phyloP scores from a whole-genome alignment of 2,329 filamentous ascomycete genomes.

The Tolypocladium sp. region DNA sequence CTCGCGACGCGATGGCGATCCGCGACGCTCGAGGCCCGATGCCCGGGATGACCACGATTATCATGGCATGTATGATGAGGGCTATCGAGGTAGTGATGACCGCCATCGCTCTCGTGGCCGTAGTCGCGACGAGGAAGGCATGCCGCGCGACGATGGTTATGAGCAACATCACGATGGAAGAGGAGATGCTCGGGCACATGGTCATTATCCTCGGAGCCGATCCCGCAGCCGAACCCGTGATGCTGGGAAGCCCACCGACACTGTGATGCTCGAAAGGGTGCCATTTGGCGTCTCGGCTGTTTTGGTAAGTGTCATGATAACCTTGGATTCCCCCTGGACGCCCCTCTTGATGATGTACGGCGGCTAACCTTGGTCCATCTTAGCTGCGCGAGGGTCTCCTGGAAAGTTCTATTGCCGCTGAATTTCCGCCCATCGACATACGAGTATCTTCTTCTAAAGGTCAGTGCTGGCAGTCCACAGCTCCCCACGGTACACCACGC shows the following conservation, averaged over 20 bases:
- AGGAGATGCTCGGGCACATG: background rate
- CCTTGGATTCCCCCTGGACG: background rate
- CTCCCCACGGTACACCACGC: background rate
- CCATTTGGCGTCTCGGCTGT: slow-evolving; percentile 37
- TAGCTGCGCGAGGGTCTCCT: slow-evolving; percentile 28
- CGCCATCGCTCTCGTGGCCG: slow-evolving; percentile 7
- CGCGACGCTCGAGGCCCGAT: slow-evolving; percentile 15
- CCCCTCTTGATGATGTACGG: background rate
- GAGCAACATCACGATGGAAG: slow-evolving; percentile 6
- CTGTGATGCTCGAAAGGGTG: slow-evolving; percentile 46
- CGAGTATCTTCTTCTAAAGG: slow-evolving; percentile 26
- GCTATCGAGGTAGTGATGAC: slow-evolving; percentile 13
- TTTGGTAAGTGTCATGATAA: slow-evolving; percentile 28
- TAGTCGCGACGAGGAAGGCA: slow-evolving; percentile 11
- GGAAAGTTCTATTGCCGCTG: slow-evolving; percentile 21
- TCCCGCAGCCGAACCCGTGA: slow-evolving; percentile 26
- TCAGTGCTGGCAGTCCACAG: slow-evolving; percentile 6
- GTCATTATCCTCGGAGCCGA: slow-evolving; percentile 13
- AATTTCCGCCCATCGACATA: slow-evolving; percentile 28
- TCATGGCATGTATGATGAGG: slow-evolving; percentile 29
- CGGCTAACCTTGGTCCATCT: slow-evolving; percentile 1
- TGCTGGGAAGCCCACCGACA: slow-evolving; percentile 35
- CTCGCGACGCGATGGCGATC: slow-evolving; percentile 10
- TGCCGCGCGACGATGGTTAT: slow-evolving; percentile 8
- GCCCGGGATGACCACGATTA: slow-evolving; percentile 22